Base-by-base conservation (phyloP, 2,329 filamentous ascomycete genomes). In the Pseudocercospora cruenta region DNA sequence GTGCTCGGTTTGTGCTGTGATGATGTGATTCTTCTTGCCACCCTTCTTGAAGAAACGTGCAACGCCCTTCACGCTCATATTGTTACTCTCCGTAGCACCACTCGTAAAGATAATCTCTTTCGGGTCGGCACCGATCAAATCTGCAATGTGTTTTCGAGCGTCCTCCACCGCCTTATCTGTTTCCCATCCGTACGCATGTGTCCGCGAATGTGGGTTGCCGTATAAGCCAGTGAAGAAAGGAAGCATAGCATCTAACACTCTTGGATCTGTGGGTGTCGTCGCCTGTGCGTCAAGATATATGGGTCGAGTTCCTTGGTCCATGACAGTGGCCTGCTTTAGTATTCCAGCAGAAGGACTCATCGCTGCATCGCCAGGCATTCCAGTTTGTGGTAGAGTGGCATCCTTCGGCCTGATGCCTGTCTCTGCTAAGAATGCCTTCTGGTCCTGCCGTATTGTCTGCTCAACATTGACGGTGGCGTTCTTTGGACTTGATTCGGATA, bases 61-160 rank as follows among this genome's bases (percentile, higher is more conserved):
- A 8, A 99, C 94, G 70, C 95, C 95, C 83, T 99, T 99, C 83
- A 99, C 93, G 80, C 93, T 97, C 95, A 99, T 99, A 76, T 99
- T 99, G 82, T 99, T 99, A 78, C 93, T 97, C 83, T 99, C 95
- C 0, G 95, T 99, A 16, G 95, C 95, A 63, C 95, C 95, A 75
- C 94, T 97, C 6, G 95, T 99, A 82, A 99, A 98, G 74, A 99
- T 96, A 71, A 99, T 98, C 79, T 99, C 95, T 81, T 99, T 99
- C 5, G 95, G 84, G 78, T 99, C 93, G 28, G 95, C 95, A 26
- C 94, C 94, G 71, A 99, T 95, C 63, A 99, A 86, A 45, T 85
- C 86, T 2, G 95, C 95, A 70, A 98, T 86, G 76, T 98, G 88
- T 73, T 87, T 86, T 74, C 95, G 88, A 51, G 95, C 94, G 69